Evolutionary conservation across 768 basidiomycete species (phyloP).

Genomic region (Auricularia sp.): DNA sequence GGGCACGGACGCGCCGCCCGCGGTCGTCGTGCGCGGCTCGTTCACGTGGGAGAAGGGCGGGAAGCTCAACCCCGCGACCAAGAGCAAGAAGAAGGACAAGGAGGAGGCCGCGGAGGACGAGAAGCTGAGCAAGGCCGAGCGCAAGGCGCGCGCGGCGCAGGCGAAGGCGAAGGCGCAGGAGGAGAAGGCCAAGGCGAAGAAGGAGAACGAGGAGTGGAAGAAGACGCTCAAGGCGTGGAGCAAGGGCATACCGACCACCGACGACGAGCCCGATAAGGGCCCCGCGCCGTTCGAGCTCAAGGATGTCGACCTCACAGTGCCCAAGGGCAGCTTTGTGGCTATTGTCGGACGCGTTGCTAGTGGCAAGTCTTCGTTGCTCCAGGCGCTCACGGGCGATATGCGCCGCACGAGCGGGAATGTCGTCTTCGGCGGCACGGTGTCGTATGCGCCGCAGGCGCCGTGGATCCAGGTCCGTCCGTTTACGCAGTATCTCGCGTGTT

Average conservation of each 20-base stretch:
- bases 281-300: slow-evolving; percentile 38
- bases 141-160: slow-evolving; percentile 1
- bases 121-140: slow-evolving; percentile 9
- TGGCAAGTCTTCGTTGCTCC: slow-evolving; percentile 57
- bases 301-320: slow-evolving; percentile 35
- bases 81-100: neutral
- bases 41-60: slow-evolving; percentile 40
- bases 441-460: slow-evolving; percentile 24
- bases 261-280: slow-evolving; percentile 1
- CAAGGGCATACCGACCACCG: slow-evolving; percentile 11
- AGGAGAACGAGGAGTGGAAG: slow-evolving; percentile 21
- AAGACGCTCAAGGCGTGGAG: neutral
- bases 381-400: slow-evolving; percentile 60
- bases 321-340: slow-evolving; percentile 51
- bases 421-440: slow-evolving; percentile 21
- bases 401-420: slow-evolving; percentile 47
- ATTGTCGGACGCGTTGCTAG: slow-evolving; percentile 67
- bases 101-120: slow-evolving; percentile 16
- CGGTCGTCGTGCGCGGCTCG: slow-evolving; percentile 39
- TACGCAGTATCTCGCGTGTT: too few relatives aligned
- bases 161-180: slow-evolving; percentile 9
- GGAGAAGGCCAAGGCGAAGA: slow-evolving; percentile 6
- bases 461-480: slow-evolving; percentile 22
- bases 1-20: slow-evolving; percentile 16
- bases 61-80: slow-evolving; percentile 3